Conservation (phyloP, 768 basidiomycete genomes). For the Pleurotus tuoliensis region DNA sequence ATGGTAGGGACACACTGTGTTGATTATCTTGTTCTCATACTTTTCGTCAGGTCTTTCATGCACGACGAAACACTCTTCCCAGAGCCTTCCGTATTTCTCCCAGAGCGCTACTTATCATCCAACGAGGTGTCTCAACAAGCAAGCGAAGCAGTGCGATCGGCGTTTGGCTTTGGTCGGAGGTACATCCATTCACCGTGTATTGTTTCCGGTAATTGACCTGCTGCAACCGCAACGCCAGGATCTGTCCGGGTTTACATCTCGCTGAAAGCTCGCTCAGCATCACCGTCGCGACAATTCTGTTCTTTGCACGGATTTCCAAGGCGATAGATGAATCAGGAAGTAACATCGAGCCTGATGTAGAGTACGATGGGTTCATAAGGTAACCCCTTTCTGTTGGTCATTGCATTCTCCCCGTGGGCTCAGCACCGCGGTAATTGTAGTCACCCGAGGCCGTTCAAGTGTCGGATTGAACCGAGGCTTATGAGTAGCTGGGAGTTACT, state of each 20-base stretch:
- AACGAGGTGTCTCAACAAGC: neutral
- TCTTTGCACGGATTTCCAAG: neutral
- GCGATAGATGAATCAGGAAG: neutral
- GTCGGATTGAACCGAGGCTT: slow-evolving; percentile 2
- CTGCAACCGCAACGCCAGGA: neutral
- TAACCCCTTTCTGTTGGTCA: neutral
- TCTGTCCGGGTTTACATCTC: slow-evolving; percentile 13
- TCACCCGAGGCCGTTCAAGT: slow-evolving; percentile 2
- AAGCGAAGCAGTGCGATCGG: slow-evolving; percentile 12
- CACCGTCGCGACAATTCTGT: slow-evolving; percentile 12
- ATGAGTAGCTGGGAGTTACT: slow-evolving; percentile 18
- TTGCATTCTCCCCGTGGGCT: no score
- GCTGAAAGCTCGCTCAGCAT: slow-evolving; percentile 13
- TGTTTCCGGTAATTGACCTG: neutral
- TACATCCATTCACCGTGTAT: neutral
- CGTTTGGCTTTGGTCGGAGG: slow-evolving; percentile 20
- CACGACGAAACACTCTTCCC: slow-evolving; percentile 22
- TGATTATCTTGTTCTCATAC: neutral
- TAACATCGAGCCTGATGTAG: neutral
- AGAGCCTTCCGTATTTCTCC: slow-evolving; percentile 23
- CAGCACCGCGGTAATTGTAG: neutral
- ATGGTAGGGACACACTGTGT: slow-evolving; percentile 5
- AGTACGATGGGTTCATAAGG: slow-evolving; percentile 7
- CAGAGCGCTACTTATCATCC: slow-evolving; percentile 20
- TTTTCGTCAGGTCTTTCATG: slow-evolving; percentile 13